Evolutionary conservation across 1,284 basidiomycete species (phyloP), one percentile per base, ranked within the genome.

Genomic region (Thecaphora thlaspeos): DNA sequence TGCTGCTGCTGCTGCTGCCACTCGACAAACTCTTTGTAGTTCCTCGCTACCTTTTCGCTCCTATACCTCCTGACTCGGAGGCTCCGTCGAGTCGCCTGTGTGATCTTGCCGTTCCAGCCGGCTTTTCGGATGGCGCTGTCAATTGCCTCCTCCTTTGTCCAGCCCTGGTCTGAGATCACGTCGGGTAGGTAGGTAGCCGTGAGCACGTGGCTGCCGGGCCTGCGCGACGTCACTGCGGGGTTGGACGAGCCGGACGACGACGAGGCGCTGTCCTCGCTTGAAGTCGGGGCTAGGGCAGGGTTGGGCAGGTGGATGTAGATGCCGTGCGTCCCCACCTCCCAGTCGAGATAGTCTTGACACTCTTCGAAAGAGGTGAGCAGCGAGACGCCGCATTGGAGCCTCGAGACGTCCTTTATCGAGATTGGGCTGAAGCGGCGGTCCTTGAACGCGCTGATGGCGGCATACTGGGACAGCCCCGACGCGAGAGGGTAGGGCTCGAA

Each of bases 131-230:
- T 91, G 15, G 91, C 91, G 68, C 86, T 90, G 68, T 93, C 87
- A 40, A 98, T 81, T 2, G 94, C 87, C 75, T 95, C 89, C 47
- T 87, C 81, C 82, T 89, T 88, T 54, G 86, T 85, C 94, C 94
- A 98, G 3, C 90, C 91, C 79, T 97, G 94, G 44, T 91, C 91
- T 0, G 87, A 84, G 38, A 89, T 87, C 47, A 98, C 88, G 57
- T 97, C 88, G 3, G 94, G 94, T n/a, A 98, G 83, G 78, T 95
- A 98, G 1, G 90, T 94, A 2, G 93, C 93, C 3, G 86, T 86
- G 64, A 95, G 86, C 3, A 53, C 84, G 83, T 71, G 80, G 30
- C 49, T 55, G 9, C 41, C 53, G 38, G 23, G 28, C 37, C 21
- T 50, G 2, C 43, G 45, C 12, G 43, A 41, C 21, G 17, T 8